Base-by-base conservation (phyloP, 441 rosid species). In the California macrophylla region DNA sequence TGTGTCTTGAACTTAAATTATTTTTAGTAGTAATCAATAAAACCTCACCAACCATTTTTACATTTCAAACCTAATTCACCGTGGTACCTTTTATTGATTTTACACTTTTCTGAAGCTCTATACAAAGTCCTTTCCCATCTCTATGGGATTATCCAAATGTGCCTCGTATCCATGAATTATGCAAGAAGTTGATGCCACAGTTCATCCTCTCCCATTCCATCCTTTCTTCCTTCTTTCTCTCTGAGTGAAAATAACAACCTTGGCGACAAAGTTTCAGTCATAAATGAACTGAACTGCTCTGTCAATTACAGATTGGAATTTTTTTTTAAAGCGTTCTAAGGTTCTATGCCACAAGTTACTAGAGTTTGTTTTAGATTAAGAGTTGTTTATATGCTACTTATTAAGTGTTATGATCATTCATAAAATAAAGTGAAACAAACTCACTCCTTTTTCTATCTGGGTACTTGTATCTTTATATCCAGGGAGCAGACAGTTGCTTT, bases 401-500 rank as follows among this genome's bases (percentile, higher is more conserved):
- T 10, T 9, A 9, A 38, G 45, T 38, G 45, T 38, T 8, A 38
- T 38, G 45, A 2, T 38, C 45, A 36, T 38, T 1, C 12, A 38
- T 2, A 38, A 38, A 9, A 38, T 13, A 2, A 38, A 1, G 15
- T 9, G 2, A 38, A 38, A 38, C 12, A 9, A 38, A 38, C 45
- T 38, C 15, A 9, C 45, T 38, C 45, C 45, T 38, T 38, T 38
- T 38, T 1, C 13, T 9, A 8, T 38, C 13, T 30, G 3, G 34
- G 34, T 6, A 3, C 34, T 3, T 30, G 34, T 30, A 30, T 30
- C 10, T 45, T 45, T 70, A 60, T 81, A 26, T 66, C 75, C 92
- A 93, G 97, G 76, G 97, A 89, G 82, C 82, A 81, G 24, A 83
- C 85, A 5, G 92, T 90, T 76, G 98, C 87, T 73, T 76, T 85